These are phyloP conservation scores for Pichia cactophila DNA, from an alignment of 1,139 yeast genomes.

Conservation along the genomic window DNA sequence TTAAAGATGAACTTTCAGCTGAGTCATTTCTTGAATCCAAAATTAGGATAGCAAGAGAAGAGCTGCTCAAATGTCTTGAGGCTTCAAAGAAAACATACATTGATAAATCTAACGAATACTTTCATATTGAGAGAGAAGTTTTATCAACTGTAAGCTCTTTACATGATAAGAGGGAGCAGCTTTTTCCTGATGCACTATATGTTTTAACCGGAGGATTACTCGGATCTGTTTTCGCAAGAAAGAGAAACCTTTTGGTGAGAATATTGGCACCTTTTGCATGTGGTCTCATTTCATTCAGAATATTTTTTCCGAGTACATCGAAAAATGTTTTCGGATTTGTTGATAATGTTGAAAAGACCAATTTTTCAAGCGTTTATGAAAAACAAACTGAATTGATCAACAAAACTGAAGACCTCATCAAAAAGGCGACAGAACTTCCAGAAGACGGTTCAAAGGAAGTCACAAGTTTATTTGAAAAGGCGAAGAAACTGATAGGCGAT, in stretches of 20 bases:
- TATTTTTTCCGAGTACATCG: constrained; percentile 74
- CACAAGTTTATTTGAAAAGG: constrained; percentile 33
- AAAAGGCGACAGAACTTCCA: constrained; percentile 38
- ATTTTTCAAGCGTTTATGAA: constrained; percentile 59
- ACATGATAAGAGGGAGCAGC: constrained; percentile 64
- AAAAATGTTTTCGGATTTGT: constrained; percentile 52
- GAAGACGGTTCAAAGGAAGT: constrained; percentile 31
- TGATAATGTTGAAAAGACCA: constrained; percentile 59
- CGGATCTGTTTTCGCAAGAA: constrained; percentile 76
- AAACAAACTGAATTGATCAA: constrained; percentile 47
- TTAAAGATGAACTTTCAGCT: constrained; percentile 48
- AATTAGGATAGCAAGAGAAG: constrained; percentile 42
- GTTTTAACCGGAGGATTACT: constrained; percentile 67
- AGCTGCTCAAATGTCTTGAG: constrained; percentile 25
- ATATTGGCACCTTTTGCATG: constrained; percentile 55
- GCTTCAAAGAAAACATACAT: constrained; percentile 34
- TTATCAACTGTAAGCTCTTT: constrained; percentile 61
- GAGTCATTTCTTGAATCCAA: constrained; percentile 50
- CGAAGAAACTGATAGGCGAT: constrained; percentile 46
- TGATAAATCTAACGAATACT: constrained; percentile 32
- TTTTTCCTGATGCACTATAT: constrained; percentile 71
- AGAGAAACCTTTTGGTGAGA: constrained; percentile 53
- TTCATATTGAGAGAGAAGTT: constrained; percentile 54
- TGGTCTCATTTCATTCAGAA: constrained; percentile 63
- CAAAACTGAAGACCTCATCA: constrained; percentile 41